A percentile compares a stretch with the other conserved stretches of the same genome.
Evolutionary conservation across 2,329 filamentous ascomycete genomes (phyloP).

Genomic region (Trichoderma brevicompactum): DNA sequence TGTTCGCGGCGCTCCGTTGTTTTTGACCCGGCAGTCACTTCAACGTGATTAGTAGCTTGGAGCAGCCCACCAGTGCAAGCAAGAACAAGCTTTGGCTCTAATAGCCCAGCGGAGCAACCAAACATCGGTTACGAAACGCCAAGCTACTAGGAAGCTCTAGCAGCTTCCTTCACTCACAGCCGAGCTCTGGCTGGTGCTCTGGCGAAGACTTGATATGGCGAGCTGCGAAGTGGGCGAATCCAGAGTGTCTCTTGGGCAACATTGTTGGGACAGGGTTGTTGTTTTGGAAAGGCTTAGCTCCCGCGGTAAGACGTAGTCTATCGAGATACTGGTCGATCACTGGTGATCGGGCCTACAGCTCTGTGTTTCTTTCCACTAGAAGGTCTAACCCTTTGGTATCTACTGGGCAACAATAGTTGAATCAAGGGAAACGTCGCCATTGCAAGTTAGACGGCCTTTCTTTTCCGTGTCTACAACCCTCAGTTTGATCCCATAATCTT

Average conservation of each 20-base stretch:
- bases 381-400: not conserved
- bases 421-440: not conserved
- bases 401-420: not conserved
- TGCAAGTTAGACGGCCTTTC: not conserved
- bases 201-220: not conserved
- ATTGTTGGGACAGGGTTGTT: not conserved
- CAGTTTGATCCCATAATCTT: not conserved
- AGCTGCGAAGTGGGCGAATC: not conserved
- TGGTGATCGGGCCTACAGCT: no score
- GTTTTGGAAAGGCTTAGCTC: conserved; percentile 14
- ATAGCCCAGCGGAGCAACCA: no score
- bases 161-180: no score
- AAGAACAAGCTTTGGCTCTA: not conserved
- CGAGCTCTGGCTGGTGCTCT: no score
- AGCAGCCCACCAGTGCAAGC: not conserved
- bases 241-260: not conserved
- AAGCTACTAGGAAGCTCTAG: no score
- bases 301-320: not conserved
- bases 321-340: conserved; percentile 21
- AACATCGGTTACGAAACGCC: no score
- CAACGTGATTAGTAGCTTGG: not conserved
- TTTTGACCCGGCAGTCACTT: not conserved
- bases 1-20: not conserved
- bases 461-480: not conserved
- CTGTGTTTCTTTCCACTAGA: not conserved